Base-by-base conservation (phyloP, 2,329 filamentous ascomycete genomes). In the Calonectria pauciramosa region DNA sequence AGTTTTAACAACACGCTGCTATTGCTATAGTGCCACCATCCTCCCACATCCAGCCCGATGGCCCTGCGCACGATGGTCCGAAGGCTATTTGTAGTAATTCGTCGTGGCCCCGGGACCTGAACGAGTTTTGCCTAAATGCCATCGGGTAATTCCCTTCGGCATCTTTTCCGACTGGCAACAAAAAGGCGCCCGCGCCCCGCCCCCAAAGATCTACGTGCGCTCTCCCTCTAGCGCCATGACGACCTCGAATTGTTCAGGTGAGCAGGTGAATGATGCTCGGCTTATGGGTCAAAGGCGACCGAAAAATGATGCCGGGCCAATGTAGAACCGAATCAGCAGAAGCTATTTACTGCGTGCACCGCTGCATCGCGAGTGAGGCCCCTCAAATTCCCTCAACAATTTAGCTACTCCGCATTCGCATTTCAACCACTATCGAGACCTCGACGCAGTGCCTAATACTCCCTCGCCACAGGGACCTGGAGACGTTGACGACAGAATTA, bases 351-450 rank as follows among this genome's bases (percentile, higher is more conserved):
- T 41, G 56, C 56, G 23, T 63, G 56, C 36, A 20, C 34, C 36
- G 56, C 56, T 63, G 56, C 56, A 63, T 63, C 36, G 36, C 36
- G 56, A 26, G 56, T 63, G 56, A 63, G 26, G 56, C 56, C 56
- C 51, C 56, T 23, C 56, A 63, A 63, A 63, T 63, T 63, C 56
- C 56, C 56, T 63, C 56, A 63, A 63, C 36, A 38, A 63, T 63
- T 41, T 23, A 63, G 34, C 56, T 63, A 34, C 56, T 63, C 56
- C 56, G 34, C 56, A 63, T 60, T 36, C 56, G 23, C 56, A 63
- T 38, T 38, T 36, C 34, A 41, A 41, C 34, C 56, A 36, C 56
- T 41, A 41, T 60, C n/a, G n/a, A 38, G 56, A 28, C 11, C 34
- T 60, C 5, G 11, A 28, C 23, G 6, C 18, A 28, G 34, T n/a